Base-by-base conservation (phyloP, 2,329 filamentous ascomycete species). In the Penicillium sclerotigenum region DNA sequence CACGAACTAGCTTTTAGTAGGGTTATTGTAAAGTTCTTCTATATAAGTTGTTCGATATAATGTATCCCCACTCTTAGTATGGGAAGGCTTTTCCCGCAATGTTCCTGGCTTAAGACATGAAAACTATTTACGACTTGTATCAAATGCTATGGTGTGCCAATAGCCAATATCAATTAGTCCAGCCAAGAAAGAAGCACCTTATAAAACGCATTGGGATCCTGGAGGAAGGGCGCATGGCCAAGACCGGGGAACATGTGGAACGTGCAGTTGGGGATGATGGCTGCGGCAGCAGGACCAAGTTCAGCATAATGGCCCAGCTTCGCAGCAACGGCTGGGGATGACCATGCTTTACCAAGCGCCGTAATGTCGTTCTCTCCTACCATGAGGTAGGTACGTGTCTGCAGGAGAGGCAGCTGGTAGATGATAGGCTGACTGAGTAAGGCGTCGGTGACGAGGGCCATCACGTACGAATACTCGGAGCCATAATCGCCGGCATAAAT, bases 151-250 rank as follows among this genome's bases (percentile, higher is more conserved):
- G 33, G 20, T 7, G 7, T 28, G 24, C 24, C 34, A 38, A 29
- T 38, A 16, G n/a, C 16, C 11, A 38, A 29, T 29, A 2, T 5
- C 14, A 34, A 0, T 22, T 41, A 54, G 9, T 47, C 43, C 8
- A 58, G 29, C 52, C 52, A 56, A 24, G 52, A 49, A 18, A 58
- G 41, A 1, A 58, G 45, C 2, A 58, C 43, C 4, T 50, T 22
- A 29, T 60, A 58, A 4, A 60, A 60, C 10, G 43, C 48, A 6
- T 56, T n/a, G 4, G 56, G 56, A 26, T 58, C 58, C 40, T 60
- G 58, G 14, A 60, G 55, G 43, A 60, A 60, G n/a, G 58, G 58
- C 8, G 58, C 58, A 58, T 60, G 58, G 14, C 58, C 58, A 11
- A 60, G 52, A 20, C 55, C 55, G 29, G 58, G 47, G 47, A 60